Evolutionary conservation across 805 yeast species (phyloP), one percentile per base, ranked within the genome.

Genomic region (Saccharomycopsis javanensis): DNA sequence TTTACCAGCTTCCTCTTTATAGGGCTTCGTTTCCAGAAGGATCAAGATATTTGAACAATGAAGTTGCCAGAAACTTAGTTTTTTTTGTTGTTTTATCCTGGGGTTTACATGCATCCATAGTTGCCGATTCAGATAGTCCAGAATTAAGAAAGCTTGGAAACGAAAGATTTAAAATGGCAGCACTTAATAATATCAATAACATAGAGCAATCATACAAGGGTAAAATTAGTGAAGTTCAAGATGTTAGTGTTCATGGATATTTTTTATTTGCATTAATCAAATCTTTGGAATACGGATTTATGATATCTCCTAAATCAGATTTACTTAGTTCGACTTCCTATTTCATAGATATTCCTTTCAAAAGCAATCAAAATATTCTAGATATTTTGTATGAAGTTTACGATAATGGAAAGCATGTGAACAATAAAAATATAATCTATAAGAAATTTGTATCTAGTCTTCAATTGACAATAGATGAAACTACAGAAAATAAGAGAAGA

Each of bases 71-170:
- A 57, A 57, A 6, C 54, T 66, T 3, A 54, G 57, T 0, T 51
- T 74, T 78, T 64, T 50, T 77, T 8, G 86, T 85, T 2, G 92
- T 86, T 15, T 74, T 78, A 0, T 83, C 90, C 0, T 86, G 92
- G 90, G 88, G 82, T 0, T 76, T 86, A 58, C 95, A 86, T 67
- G 86, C 92, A 1, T 76, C 88, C 0, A 71, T 87, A 48, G 92
- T 86, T 4, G 88, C 88, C 2, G 90, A 86, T 64, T 79, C 86
- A 52, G 91, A 86, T 64, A 74, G 81, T 0, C 79, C 81, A 0
- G 86, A 82, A 63, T 67, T 82, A 67, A 72, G 94, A 25, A 73
- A 77, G 60, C 72, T 71, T 52, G 92, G 90, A 2, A 64, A 71
- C 15, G 75, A 76, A 37, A 68, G 92, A 56, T 86, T 86, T 66